Conservation (phyloP, 108 stramenopile genomes). For the Cyclotella baltica region DNA sequence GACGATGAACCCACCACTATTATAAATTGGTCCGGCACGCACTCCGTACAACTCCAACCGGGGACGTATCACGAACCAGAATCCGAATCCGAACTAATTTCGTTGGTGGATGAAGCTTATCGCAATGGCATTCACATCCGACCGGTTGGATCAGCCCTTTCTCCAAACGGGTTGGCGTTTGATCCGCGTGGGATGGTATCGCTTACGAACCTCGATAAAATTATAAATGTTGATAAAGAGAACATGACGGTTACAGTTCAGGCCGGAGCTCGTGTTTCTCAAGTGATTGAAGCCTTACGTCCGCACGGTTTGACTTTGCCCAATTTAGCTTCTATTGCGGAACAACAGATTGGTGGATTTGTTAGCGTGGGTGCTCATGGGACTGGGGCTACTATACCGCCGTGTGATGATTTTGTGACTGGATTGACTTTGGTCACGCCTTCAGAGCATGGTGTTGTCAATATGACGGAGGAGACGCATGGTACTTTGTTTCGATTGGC, state of each 20-base stretch:
- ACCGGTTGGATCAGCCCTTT: constrained; percentile 94
- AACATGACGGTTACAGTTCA: constrained; percentile 91
- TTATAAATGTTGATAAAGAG: constrained; percentile 80
- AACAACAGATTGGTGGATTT: constrained; percentile 98
- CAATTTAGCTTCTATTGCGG: constrained; percentile 95
- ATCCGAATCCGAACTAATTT: constrained; percentile 64
- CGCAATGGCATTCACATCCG: constrained; percentile 68
- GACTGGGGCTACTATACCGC: constrained; percentile 92
- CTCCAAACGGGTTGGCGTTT: constrained; percentile 95
- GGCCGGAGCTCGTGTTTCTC: constrained; percentile 90
- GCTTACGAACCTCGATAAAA: constrained; percentile 86
- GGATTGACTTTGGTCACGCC: constrained; percentile 93
- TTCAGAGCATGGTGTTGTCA: constrained; percentile 71
- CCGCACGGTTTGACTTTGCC: constrained; percentile 89
- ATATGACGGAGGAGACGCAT: constrained; percentile 70
- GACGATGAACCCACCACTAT: constrained; percentile 56
- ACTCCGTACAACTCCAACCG: constrained; percentile 63
- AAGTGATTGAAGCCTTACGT: constrained; percentile 83
- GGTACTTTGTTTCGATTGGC: constrained; percentile 84
- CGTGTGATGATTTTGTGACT: constrained; percentile 95
- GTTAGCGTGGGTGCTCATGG: constrained; percentile 97
- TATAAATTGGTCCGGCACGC: constrained; percentile 91
- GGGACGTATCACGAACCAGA: constrained; percentile 82
- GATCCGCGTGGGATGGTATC: constrained; percentile 79
- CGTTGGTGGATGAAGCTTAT: constrained; percentile 70